Percentiles rank a stretch among this genome's conserved stretches.
These are phyloP conservation scores for Aspergillus flavus DNA, from an alignment of 2,329 filamentous ascomycete genomes.

Conservation along the genomic window DNA sequence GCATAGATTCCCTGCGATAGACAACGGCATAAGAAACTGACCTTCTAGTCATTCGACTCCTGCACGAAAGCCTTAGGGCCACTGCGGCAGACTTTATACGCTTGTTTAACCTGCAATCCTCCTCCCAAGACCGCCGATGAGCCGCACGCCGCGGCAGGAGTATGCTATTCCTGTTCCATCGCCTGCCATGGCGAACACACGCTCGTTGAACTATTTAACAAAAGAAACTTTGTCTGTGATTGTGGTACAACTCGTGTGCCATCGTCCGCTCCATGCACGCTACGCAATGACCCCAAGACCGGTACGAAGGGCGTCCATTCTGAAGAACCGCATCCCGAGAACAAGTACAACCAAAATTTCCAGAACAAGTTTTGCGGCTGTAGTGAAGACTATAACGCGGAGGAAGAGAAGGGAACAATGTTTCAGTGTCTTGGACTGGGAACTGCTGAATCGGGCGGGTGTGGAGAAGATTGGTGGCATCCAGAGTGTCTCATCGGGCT, in stretches of 20 bases:
- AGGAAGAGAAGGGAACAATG: conserved; percentile 94
- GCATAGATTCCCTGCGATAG: conserved; percentile 27
- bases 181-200: conserved; percentile 95
- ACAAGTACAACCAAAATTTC: conserved; percentile 96
- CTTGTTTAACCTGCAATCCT: conserved; percentile 91
- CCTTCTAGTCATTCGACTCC: conserved; percentile 77
- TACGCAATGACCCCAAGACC: conserved; percentile 73
- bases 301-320: conserved; percentile 79
- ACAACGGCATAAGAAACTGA: conserved; percentile 17
- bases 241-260: conserved; percentile 85
- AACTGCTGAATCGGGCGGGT: conserved; percentile 77
- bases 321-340: conserved; percentile 68
- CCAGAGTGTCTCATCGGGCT: conserved; percentile 87
- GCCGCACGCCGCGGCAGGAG: conserved; percentile 72
- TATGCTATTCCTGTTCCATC: conserved; percentile 97
- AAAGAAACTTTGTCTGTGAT: conserved; percentile 94
- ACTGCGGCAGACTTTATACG: conserved; percentile 84
- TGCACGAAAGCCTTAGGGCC: conserved; percentile 91
- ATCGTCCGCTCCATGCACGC: conserved; percentile 69
- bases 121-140: conserved; percentile 65
- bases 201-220: conserved; percentile 93
- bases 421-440: conserved; percentile 92
- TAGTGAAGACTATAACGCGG: conserved; percentile 81
- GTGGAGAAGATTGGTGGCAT: conserved; percentile 98
- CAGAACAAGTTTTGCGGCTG: conserved; percentile 91